phyloP scores from a whole-genome alignment of 1,284 basidiomycete species.

The Austroboletus niveus region DNA sequence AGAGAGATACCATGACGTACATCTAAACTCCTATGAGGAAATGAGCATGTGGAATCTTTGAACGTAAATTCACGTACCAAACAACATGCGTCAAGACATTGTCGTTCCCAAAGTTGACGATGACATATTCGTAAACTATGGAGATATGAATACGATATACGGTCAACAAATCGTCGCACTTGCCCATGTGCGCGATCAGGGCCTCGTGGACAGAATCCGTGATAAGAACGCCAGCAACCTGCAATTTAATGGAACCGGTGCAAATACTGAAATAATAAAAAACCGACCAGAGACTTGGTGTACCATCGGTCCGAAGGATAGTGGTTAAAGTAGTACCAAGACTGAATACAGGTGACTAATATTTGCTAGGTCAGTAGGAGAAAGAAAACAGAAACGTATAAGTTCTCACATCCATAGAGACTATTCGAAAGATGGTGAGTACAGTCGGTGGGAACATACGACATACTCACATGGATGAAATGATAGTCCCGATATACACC shows the following conservation, averaged over 20 bases:
- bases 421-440: background rate
- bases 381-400: no score
- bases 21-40: conserved; percentile 45
- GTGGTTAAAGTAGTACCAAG: conserved; percentile 50
- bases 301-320: conserved; percentile 51
- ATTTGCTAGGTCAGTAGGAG: background rate
- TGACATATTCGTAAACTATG: conserved; percentile 52
- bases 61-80: conserved; percentile 38
- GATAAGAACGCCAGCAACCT: conserved; percentile 50
- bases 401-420: background rate
- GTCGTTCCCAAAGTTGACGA: conserved; percentile 26
- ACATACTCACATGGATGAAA: background rate
- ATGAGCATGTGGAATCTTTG: background rate
- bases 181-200: conserved; percentile 56
- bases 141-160: background rate
- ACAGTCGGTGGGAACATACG: background rate
- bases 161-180: conserved; percentile 4
- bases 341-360: conserved; percentile 54
- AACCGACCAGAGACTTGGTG: conserved; percentile 41
- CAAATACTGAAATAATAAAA: background rate
- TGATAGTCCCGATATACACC: background rate
- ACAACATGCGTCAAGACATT: conserved; percentile 39
- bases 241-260: background rate
- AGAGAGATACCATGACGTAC: conserved; percentile 31
- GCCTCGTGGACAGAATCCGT: conserved; percentile 58